A percentile compares a stretch with the other conserved stretches of the same genome.
phyloP scores from a whole-genome alignment of 345 rosid genomes.

The Salix viminalis region DNA sequence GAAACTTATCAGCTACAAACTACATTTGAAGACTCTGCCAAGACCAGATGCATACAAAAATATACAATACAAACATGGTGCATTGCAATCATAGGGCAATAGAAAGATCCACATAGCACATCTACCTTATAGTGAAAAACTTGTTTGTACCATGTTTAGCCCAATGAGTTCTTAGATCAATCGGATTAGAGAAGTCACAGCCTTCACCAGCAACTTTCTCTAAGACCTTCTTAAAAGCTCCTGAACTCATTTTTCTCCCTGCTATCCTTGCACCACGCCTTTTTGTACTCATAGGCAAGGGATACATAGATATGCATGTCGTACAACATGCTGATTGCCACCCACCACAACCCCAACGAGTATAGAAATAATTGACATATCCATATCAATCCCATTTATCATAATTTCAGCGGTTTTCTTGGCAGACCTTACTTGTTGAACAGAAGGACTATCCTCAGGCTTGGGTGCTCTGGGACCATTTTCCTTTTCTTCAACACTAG shows the following conservation, averaged over 20 bases:
- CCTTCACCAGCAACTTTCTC: conserved; percentile 96
- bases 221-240: conserved; percentile 92
- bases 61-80: neutral
- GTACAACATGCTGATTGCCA: conserved; percentile 99
- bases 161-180: conserved; percentile 92
- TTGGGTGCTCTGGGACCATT: conserved; percentile 59
- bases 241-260: conserved; percentile 96
- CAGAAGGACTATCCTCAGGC: conserved; percentile 39
- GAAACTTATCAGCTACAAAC: neutral
- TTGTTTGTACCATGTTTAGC: conserved; percentile 98
- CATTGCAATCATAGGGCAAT: neutral
- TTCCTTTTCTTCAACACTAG: conserved; percentile 32
- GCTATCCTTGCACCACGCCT: conserved; percentile 93
- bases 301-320: conserved; percentile 80
- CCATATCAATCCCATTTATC: conserved; percentile 78
- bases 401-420: conserved; percentile 75
- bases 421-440: conserved; percentile 54
- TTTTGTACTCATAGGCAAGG: conserved; percentile 91
- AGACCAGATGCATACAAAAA: neutral
- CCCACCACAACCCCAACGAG: conserved; percentile 99
- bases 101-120: neutral
- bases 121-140: conserved; percentile 95
- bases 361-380: conserved; percentile 71
- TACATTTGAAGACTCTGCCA: neutral
- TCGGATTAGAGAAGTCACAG: conserved; percentile 61